A percentile compares a stretch with the other conserved stretches of the same genome.
These are phyloP conservation scores for Beauveria pseudobassiana DNA, from an alignment of 2,329 filamentous ascomycete species.

Conservation along the genomic window DNA sequence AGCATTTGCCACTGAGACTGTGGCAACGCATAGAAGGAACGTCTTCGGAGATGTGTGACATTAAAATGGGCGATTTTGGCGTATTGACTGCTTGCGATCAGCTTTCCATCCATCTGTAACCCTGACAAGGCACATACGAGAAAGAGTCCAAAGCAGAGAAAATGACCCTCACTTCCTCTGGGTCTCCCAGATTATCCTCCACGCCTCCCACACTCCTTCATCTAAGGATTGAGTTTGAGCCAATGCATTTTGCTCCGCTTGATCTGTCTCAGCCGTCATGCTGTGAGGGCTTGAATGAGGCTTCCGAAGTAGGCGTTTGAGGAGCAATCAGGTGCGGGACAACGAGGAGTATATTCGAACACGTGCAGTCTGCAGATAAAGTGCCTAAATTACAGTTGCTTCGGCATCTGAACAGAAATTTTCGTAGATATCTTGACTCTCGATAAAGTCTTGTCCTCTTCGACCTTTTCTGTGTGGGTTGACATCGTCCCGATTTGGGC, in stretches of 20 bases:
- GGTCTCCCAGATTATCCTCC: slow-evolving; percentile 40
- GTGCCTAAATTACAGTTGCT: background rate
- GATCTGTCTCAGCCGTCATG: background rate
- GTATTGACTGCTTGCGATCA: slow-evolving; percentile 59
- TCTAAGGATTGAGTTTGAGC: background rate
- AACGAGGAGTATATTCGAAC: background rate
- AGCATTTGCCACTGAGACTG: slow-evolving; percentile 78
- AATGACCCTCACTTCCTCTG: slow-evolving; percentile 73
- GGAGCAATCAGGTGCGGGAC: background rate
- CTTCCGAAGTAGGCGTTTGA: background rate
- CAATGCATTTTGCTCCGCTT: background rate
- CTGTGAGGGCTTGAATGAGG: background rate
- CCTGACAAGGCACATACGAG: slow-evolving; percentile 52
- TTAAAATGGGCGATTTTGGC: slow-evolving; percentile 80
- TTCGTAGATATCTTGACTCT: background rate
- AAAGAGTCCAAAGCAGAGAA: slow-evolving; percentile 84
- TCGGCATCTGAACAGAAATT: background rate
- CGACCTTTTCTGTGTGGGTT: slow-evolving; percentile 1
- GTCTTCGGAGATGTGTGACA: slow-evolving; percentile 80
- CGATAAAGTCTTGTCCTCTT: background rate
- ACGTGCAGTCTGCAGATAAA: background rate
- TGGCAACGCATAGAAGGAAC: slow-evolving; percentile 88
- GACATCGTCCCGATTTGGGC: background rate
- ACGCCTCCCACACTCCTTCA: slow-evolving; percentile 7
- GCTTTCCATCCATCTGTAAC: background rate